Base-by-base conservation (phyloP, 371 early-diverging fungal species). In the Syncephalis fuscata region DNA sequence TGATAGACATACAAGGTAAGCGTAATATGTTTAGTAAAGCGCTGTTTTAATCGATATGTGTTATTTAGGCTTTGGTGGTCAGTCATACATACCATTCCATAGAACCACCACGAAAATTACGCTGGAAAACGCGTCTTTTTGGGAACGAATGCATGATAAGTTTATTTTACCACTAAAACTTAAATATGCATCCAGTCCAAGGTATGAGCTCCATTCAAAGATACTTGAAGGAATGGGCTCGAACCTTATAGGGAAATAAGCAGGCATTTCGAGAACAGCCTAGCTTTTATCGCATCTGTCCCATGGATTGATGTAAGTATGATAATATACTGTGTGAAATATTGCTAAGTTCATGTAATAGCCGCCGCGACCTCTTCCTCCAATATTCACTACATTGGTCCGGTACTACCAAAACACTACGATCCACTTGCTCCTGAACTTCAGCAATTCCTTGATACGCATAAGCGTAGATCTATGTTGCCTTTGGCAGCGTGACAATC, bases 301-400 rank as follows among this genome's bases (percentile, higher is more conserved):
- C 41, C 41, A 20, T 40, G 41, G 41, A 40, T 40, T n/a, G 41
- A 40, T n/a, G n/a, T n/a, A n/a, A n/a, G n/a, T n/a, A n/a, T n/a
- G n/a, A n/a, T n/a, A n/a, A n/a, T n/a, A n/a, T n/a, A n/a, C n/a
- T n/a, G n/a, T n/a, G n/a, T n/a, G n/a, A n/a, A n/a, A n/a, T n/a
- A n/a, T n/a, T n/a, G n/a, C n/a, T n/a, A n/a, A n/a, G n/a, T n/a
- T n/a, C n/a, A n/a, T n/a, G n/a, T n/a, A n/a, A n/a, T n/a, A n/a
- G n/a, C 41, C 4, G 4, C 41, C 41, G 20, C 41, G 41, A n/a
- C 41, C 41, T 40, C 7, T 40, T 40, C 41, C 45, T 24, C 9
- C 44, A 27, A 50, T 27, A 32, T 50, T 3, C 10, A 50, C 23
- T 3, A 16, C 15, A 23, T 50, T 15, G 50, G 50, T 1, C 50